A percentile compares a stretch with the other conserved stretches of the same genome.
Conservation (phyloP, 768 basidiomycete genomes). For the Floccularia luteovirens region DNA sequence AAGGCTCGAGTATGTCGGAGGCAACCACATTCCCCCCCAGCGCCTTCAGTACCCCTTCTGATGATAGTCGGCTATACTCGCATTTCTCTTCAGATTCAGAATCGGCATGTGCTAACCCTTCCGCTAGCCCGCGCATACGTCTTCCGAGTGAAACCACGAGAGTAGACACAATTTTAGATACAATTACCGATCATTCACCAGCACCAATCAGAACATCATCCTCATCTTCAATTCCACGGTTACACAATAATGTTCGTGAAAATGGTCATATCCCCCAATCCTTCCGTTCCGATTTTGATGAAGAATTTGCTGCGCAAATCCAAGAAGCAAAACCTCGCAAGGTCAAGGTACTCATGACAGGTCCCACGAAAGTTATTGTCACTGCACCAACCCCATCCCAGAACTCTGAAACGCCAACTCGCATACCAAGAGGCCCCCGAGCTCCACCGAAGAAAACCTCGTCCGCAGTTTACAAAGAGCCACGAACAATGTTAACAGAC, state of each 20-base stretch:
- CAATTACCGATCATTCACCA: conserved; percentile 8
- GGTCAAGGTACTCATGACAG: conserved; percentile 35
- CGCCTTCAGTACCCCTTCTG: conserved; percentile 32
- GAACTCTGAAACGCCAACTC: conserved; percentile 22
- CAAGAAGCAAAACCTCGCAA: conserved; percentile 16
- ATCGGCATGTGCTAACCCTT: conserved; percentile 6
- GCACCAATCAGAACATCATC: conserved; percentile 3
- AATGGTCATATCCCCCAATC: background rate
- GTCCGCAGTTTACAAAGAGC: conserved; percentile 13
- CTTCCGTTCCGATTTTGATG: background rate
- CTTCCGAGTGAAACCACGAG: conserved; percentile 8
- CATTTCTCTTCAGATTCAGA: conserved; percentile 23
- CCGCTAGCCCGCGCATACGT: conserved; percentile 9
- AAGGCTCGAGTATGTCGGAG: conserved; percentile 22
- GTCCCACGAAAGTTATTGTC: conserved; percentile 43
- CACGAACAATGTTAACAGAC: conserved; percentile 19
- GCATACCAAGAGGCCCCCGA: conserved; percentile 37
- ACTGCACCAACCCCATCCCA: conserved; percentile 44
- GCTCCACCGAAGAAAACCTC: conserved; percentile 22
- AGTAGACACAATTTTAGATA: conserved; percentile 5
- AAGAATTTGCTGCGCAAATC: conserved; percentile 1
- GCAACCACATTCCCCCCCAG: conserved; percentile 31
- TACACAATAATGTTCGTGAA: background rate
- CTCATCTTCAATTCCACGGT: background rate
- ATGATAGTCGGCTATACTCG: conserved; percentile 13